Evolutionary conservation across 2,329 filamentous ascomycete species (phyloP), one percentile per base, ranked within the genome.

Genomic region (Nothophaeocryptopus gaeumannii): DNA sequence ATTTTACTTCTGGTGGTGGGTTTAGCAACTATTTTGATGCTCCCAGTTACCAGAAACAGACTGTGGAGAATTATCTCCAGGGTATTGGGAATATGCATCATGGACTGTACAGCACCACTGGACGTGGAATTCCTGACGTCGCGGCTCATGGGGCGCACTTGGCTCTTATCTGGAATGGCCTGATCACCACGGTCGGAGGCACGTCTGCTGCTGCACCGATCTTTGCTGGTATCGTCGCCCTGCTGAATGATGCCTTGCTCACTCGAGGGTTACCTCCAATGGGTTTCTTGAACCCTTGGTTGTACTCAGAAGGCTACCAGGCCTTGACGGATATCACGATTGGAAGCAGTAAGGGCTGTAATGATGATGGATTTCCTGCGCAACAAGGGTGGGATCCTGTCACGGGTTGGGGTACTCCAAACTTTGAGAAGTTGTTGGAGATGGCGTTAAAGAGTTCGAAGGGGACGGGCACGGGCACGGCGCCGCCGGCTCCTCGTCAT

Each of bases 221-320:
- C 0, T 79, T 82, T 31, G 77, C 79, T 1, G 78, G 73, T 8
- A 72, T 86, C 41, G 71, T 87, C 38, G 72, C 78, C 1, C 72
- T 86, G 5, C 70, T 86, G 51, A 86, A 86, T 58, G 82, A 85
- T 59, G 81, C 78, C 1, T 70, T 81, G 29, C 63, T 84, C 29
- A 68, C 73, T 0, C 67, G 65, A 2, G 77, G 77, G 5, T 75
- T 78, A 62, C 63, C 74, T 0, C 62, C 72, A 0, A 66, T 83
- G 39, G 81, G 81, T 0, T 83, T 80, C 68, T 51, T 84, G 39
- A 83, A 84, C 58, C 80, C 80, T 0, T 82, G 78, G 78, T 58
- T 83, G 2, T 84, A 83, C 61, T 68, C 67, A 7, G 63, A 64
- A 39, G 75, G 73, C 2, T 72, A 72, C 50, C 64, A 71, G 55